A percentile compares a stretch with the other conserved stretches of the same genome.
Conservation (phyloP, 2,329 filamentous ascomycete species). For the Endocalyx cinctus region DNA sequence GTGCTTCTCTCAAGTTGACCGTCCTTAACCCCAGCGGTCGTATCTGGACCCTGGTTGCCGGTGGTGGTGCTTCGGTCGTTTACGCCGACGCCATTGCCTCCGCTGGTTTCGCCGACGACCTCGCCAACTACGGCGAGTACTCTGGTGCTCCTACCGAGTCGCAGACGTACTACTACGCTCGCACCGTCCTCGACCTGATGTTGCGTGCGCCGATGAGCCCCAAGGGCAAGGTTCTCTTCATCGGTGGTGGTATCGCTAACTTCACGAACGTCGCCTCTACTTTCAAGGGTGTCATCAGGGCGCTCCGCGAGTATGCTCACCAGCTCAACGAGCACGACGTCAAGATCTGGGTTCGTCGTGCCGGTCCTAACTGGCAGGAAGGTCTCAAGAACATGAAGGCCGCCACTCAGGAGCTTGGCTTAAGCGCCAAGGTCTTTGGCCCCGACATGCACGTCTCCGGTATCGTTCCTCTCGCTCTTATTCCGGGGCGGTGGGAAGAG, state of each 20-base stretch:
- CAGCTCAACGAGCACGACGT: constrained; percentile 93
- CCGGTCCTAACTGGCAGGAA: constrained; percentile 98
- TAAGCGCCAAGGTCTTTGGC: constrained; percentile 62
- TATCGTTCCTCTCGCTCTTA: constrained; percentile 87
- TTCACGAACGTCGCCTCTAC: constrained; percentile 99
- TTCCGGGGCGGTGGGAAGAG: constrained; percentile 60
- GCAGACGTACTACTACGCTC: constrained; percentile 98
- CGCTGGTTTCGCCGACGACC: constrained; percentile 87
- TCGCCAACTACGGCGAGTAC: constrained; percentile 99
- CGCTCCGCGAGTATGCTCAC: constrained; percentile 82
- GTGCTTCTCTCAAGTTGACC: constrained; percentile 96
- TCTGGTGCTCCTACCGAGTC: constrained; percentile 98
- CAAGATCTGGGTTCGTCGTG: constrained; percentile 88
- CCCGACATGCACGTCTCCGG: constrained; percentile 94
- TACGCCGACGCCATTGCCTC: constrained; percentile 99
- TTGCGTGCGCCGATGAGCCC: constrained; percentile 79
- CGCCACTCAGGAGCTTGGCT: constrained; percentile 86
- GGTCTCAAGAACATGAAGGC: constrained; percentile 99
- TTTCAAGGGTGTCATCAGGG: constrained; percentile 99
- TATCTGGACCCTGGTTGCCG: constrained; percentile 96
- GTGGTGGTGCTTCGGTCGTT: constrained; percentile 98
- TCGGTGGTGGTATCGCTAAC: constrained; percentile 99
- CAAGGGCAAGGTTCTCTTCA: constrained; percentile 98
- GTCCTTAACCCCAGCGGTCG: constrained; percentile 88
- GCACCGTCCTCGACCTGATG: constrained; percentile 95